phyloP scores from a whole-genome alignment of 2,329 filamentous ascomycete species.

The Colletotrichum sp. region DNA sequence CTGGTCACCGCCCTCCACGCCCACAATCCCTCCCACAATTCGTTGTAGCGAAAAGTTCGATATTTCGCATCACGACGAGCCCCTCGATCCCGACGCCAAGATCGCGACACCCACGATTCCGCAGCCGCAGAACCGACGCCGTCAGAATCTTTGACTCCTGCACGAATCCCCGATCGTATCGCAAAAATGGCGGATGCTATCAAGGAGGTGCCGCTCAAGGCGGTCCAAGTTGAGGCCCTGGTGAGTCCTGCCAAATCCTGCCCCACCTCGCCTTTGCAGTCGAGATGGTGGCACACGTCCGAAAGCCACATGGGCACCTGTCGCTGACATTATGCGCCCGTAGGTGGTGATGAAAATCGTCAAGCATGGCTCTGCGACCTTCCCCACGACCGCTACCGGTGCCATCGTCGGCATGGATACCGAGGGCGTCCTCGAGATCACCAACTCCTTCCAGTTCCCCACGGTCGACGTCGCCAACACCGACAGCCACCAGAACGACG shows the following conservation, averaged over 20 bases:
- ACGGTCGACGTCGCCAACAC: conserved; percentile 73
- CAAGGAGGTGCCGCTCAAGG: conserved; percentile 77
- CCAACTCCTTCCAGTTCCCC: conserved; percentile 95
- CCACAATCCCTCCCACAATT: conserved; percentile 51
- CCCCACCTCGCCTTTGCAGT: conserved; percentile 37
- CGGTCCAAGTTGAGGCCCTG: conserved; percentile 93
- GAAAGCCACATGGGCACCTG: neutral
- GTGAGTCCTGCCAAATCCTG: conserved; percentile 58
- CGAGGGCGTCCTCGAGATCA: conserved; percentile 82
- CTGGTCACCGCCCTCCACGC: conserved; percentile 38
- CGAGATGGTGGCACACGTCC: neutral
- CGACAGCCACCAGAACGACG: conserved; percentile 77
- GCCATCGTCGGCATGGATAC: conserved; percentile 93
- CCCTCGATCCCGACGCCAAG: conserved; percentile 12
- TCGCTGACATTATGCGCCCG: conserved; percentile 24
- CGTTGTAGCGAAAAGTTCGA: conserved; percentile 45
- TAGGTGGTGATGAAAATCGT: conserved; percentile 98
- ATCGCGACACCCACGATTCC: conserved; percentile 27
- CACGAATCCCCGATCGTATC: conserved; percentile 27
- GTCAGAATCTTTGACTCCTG: conserved; percentile 21
- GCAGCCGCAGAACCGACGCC: conserved; percentile 28
- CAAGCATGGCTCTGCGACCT: conserved; percentile 88
- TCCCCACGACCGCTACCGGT: conserved; percentile 88
- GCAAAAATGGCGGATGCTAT: conserved; percentile 61
- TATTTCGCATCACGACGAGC: conserved; percentile 37